Conservation (phyloP, 345 rosid species). For the Microcos paniculata region DNA sequence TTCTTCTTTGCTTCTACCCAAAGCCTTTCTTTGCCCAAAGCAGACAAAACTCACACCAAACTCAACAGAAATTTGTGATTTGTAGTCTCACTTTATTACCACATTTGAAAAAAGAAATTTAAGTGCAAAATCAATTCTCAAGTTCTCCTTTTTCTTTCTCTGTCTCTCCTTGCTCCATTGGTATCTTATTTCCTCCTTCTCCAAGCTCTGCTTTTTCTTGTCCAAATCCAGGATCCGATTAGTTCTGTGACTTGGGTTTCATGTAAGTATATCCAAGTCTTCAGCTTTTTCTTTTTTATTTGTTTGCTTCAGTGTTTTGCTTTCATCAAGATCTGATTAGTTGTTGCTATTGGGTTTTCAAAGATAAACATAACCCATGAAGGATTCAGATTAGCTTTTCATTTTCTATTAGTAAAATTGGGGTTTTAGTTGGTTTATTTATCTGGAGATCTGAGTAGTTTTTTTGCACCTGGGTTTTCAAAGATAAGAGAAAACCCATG, state of each 20-base stretch:
- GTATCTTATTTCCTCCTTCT: background rate
- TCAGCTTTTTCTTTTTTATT: background rate
- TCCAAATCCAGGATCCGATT: conserved; percentile 15
- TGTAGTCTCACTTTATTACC: background rate
- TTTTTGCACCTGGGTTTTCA: conserved; percentile 6
- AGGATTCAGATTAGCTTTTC: background rate
- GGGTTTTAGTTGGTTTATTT: background rate
- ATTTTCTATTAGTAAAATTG: background rate
- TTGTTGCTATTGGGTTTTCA: background rate
- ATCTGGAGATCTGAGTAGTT: conserved; percentile 7
- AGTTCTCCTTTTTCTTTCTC: background rate
- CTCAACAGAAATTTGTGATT: background rate
- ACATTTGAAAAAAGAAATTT: too few species aligned
- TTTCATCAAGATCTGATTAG: conserved; percentile 14
- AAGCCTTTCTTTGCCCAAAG: background rate
- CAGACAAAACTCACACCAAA: background rate
- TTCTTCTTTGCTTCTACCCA: background rate
- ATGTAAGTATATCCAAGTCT: conserved; percentile 13
- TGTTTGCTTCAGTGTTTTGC: background rate
- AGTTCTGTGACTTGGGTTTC: conserved; percentile 1
- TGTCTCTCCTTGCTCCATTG: background rate
- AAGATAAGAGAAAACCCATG: conserved; percentile 35
- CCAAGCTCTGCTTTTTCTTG: background rate
- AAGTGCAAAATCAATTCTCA: background rate
- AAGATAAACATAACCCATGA: background rate